Evolutionary conservation across 371 early-diverging fungal species (phyloP), one percentile per base, ranked within the genome.

Genomic region (Rhizopus stolonifer): DNA sequence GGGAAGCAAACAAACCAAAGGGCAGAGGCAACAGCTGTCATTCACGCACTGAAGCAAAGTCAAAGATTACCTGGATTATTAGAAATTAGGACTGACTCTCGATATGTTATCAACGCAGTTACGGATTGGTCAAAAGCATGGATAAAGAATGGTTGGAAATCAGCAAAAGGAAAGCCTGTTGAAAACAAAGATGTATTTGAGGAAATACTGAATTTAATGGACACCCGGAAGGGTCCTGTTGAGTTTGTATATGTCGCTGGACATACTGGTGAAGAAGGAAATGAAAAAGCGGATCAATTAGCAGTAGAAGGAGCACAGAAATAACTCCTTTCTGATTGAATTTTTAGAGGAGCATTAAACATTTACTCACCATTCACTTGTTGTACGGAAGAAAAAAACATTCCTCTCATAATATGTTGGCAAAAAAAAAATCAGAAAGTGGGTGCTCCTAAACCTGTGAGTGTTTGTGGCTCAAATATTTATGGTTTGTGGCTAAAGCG

Each of bases 1-100:
- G 86, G 87, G 0, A 62, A 67, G 15, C 92, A 90, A 52, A 93
- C 94, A 1, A 95, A 92, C 72, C 90, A 93, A 65, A 75, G 94
- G 11, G 95, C 94, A 4, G 95, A 95, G 63, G 68, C 92, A 10
- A 77, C 65, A 62, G 90, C 95, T 13, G 82, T 83, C 5, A 66
- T 83, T 36, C 76, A 81, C 15, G 93, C 92, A 0, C 49, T 93
- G 18, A 82, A 88, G 25, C 79, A 69, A 10, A 71, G 69, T 42
- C 50, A 49, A 17, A 34, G 59, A 17, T 59, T 55, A 8, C 25
- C 24, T 10, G 24, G 59, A 18, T 54, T 64, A 4, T 48, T 82
- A 11, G 74, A 76, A 29, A 79, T 94, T 21, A 56, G 75, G 29
- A 87, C 92, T 3, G 93, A 94, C 59, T 89, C 89, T 17, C 69